Evolutionary conservation across 345 rosid species (phyloP).

Genomic region (Streptanthus diversifolius): DNA sequence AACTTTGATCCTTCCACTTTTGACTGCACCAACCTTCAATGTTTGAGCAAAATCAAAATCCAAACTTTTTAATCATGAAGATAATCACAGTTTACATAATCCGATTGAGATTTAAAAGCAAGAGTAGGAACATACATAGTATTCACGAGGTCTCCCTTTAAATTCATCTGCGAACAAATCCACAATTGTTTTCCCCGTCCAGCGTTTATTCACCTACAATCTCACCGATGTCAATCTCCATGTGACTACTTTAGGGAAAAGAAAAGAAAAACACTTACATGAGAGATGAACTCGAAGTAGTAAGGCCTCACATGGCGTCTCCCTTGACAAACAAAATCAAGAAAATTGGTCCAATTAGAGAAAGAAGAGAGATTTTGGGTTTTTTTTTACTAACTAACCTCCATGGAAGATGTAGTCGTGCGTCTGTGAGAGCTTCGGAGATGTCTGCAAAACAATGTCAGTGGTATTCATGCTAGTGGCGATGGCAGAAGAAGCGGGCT

Average conservation of each 20-base stretch:
- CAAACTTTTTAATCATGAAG: background rate
- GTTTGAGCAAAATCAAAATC: background rate
- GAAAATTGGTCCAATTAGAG: background rate
- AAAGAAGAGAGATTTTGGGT: background rate
- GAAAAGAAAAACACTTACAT: conserved; percentile 42
- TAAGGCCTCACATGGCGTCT: conserved; percentile 82
- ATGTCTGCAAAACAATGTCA: conserved; percentile 64
- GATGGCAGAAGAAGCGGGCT: background rate
- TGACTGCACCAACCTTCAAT: conserved; percentile 68
- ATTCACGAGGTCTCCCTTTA: conserved; percentile 77
- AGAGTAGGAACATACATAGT: conserved; percentile 50
- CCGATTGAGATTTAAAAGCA: background rate
- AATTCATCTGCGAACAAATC: conserved; percentile 88
- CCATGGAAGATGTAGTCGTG: conserved; percentile 63
- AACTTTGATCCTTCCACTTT: conserved; percentile 82
- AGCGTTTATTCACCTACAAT: conserved; percentile 73
- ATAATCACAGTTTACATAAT: background rate
- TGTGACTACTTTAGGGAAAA: background rate
- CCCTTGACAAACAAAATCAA: conserved; percentile 42
- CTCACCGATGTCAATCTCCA: background rate
- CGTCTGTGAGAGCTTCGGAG: conserved; percentile 56
- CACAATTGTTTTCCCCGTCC: conserved; percentile 87
- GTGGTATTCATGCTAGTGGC: background rate
- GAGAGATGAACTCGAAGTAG: conserved; percentile 84
- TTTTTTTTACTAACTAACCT: conserved; percentile 35